Conservation (phyloP, 495 filamentous ascomycete genomes). For the Penicillium bovifimosum region DNA sequence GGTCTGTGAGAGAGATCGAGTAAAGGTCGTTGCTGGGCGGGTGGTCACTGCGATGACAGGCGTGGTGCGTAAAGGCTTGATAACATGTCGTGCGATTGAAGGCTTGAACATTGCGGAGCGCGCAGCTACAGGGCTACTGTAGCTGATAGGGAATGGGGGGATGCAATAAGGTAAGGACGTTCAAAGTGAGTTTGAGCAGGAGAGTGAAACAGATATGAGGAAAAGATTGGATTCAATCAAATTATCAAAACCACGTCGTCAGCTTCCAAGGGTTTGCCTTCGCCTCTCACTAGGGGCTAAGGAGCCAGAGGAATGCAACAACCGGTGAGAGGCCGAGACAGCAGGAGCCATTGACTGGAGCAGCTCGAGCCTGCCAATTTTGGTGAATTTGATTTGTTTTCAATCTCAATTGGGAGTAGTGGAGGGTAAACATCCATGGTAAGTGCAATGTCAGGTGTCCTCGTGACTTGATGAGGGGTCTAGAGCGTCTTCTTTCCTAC, state of each 20-base stretch:
- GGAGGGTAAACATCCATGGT: too few species aligned
- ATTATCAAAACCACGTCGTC: neutral
- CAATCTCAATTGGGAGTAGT: too few species aligned
- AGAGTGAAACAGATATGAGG: neutral
- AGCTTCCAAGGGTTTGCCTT: neutral
- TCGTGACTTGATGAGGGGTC: too few species aligned
- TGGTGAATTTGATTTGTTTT: neutral
- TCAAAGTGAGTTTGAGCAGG: neutral
- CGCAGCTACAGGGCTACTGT: neutral
- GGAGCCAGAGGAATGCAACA: constrained; percentile 21
- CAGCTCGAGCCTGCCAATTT: neutral
- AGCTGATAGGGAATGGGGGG: neutral
- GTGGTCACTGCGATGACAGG: neutral
- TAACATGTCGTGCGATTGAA: constrained; percentile 25
- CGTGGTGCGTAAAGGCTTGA: constrained; percentile 20
- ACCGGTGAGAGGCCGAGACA: constrained; percentile 18
- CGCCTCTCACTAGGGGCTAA: neutral
- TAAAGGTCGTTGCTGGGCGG: constrained; percentile 22
- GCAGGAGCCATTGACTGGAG: neutral
- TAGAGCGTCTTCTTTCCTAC: too few species aligned
- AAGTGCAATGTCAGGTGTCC: too few species aligned
- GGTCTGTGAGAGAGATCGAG: constrained; percentile 30
- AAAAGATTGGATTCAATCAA: neutral
- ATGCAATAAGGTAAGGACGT: neutral
- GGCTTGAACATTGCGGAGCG: constrained; percentile 31